Evolutionary conservation across 306 rosid species (phyloP).

Genomic region (Medicago lupulina): DNA sequence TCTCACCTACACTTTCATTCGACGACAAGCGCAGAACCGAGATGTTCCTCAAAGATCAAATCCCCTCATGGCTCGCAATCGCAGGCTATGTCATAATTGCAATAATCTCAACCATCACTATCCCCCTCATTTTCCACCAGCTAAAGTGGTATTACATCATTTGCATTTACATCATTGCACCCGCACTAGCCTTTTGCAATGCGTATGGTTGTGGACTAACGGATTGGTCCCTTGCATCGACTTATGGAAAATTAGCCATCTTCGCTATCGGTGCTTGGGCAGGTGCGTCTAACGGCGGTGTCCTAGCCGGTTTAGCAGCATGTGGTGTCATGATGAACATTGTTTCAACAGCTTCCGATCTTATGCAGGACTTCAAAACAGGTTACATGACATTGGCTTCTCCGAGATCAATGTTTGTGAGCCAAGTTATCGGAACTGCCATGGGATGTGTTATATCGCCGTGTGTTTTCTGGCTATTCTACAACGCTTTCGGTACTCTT

Average conservation of each 20-base stretch:
- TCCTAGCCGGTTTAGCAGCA: constrained; percentile 59
- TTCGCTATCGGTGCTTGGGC: constrained; percentile 60
- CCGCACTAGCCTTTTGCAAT: constrained; percentile 59
- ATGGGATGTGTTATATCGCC: constrained; percentile 60
- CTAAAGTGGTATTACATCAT: constrained; percentile 54
- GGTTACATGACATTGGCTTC: constrained; percentile 64
- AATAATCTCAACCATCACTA: constrained; percentile 31
- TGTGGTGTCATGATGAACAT: constrained; percentile 69
- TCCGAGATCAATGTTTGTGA: constrained; percentile 61
- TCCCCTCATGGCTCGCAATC: constrained; percentile 50
- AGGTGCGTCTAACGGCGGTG: constrained; percentile 54
- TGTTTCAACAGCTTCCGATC: constrained; percentile 61
- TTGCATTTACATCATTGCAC: constrained; percentile 55
- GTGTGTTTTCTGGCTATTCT: constrained; percentile 63
- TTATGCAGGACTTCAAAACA: constrained; percentile 64
- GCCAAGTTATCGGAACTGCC: constrained; percentile 55
- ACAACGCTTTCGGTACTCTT: constrained; percentile 45
- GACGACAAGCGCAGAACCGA: constrained; percentile 54
- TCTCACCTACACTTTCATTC: constrained; percentile 26
- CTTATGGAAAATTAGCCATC: constrained; percentile 61
- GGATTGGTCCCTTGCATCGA: constrained; percentile 65
- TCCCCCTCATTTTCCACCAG: constrained; percentile 55
- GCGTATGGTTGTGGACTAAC: constrained; percentile 61
- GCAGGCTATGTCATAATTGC: constrained; percentile 43
- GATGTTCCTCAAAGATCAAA: constrained; percentile 55